Conservation (phyloP, 2,329 filamentous ascomycete genomes). For the Fusarium stilboides region DNA sequence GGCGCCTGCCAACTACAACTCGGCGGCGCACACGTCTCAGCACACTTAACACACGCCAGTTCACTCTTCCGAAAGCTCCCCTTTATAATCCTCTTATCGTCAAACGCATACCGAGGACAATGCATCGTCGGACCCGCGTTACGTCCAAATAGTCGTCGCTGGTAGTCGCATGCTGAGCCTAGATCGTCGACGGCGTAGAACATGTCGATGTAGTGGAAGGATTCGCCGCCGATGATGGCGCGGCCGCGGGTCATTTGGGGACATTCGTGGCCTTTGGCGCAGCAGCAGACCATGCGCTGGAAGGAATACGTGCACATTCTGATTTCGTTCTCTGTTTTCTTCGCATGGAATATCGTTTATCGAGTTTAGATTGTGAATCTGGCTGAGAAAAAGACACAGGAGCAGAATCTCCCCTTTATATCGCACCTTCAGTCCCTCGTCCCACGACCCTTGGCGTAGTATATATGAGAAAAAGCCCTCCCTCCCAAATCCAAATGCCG, state of each 20-base stretch:
- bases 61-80: constrained; percentile 47
- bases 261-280: constrained; percentile 49
- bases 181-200: constrained; percentile 49
- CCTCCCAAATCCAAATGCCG: constrained; percentile 15
- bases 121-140: constrained; percentile 42
- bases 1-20: constrained; percentile 49
- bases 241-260: constrained; percentile 46
- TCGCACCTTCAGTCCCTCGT: constrained; percentile 1
- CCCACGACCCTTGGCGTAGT: constrained; percentile 4
- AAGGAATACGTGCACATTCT: constrained; percentile 50
- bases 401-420: background rate
- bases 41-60: constrained; percentile 48
- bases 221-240: constrained; percentile 43
- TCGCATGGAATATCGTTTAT: background rate
- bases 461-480: constrained; percentile 21
- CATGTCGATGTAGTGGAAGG: constrained; percentile 47
- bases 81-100: constrained; percentile 49
- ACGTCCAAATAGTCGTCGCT: constrained; percentile 47
- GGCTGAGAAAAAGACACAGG: background rate
- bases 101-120: constrained; percentile 48
- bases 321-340: background rate
- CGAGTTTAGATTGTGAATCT: background rate
- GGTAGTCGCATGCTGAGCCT: constrained; percentile 49
- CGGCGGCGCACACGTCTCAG: constrained; percentile 49
- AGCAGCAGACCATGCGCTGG: constrained; percentile 49